Conservation (phyloP, 441 rosid species). For the Erodium chrysanthum region DNA sequence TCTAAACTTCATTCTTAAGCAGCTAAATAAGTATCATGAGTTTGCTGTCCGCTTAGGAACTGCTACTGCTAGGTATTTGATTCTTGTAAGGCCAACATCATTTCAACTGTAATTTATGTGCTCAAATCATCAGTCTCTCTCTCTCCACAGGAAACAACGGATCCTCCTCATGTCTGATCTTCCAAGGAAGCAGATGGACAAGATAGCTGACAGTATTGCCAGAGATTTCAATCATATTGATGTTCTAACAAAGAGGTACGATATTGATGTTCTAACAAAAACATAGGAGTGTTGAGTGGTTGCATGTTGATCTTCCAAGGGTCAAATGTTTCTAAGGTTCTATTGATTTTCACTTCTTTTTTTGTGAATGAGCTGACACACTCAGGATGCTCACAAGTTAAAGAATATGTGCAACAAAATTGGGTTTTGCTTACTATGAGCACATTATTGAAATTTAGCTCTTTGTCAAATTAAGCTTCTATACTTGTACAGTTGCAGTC, state of each 20-base stretch:
- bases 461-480: constrained; percentile 16
- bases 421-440: too few relatives aligned
- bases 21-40: constrained; percentile 80
- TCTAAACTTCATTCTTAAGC: constrained; percentile 67
- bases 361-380: background rate
- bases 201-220: constrained; percentile 58
- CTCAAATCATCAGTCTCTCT: constrained; percentile 3
- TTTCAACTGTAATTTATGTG: constrained; percentile 6
- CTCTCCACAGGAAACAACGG: constrained; percentile 62
- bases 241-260: constrained; percentile 78
- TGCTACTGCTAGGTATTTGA: constrained; percentile 71
- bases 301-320: background rate
- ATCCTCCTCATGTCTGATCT: constrained; percentile 92
- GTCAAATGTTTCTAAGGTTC: too few relatives aligned
- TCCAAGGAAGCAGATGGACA: constrained; percentile 93
- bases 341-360: background rate
- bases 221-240: constrained; percentile 82
- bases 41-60: constrained; percentile 88
- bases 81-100: constrained; percentile 14
- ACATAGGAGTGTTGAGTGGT: background rate
- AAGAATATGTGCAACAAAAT: too few relatives aligned
- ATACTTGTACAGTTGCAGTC: constrained; percentile 70
- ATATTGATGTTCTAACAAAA: background rate
- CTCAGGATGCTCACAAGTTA: too few relatives aligned
- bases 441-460: too few relatives aligned